Conservation (phyloP, 805 yeast species). For the Candida schatavii region DNA sequence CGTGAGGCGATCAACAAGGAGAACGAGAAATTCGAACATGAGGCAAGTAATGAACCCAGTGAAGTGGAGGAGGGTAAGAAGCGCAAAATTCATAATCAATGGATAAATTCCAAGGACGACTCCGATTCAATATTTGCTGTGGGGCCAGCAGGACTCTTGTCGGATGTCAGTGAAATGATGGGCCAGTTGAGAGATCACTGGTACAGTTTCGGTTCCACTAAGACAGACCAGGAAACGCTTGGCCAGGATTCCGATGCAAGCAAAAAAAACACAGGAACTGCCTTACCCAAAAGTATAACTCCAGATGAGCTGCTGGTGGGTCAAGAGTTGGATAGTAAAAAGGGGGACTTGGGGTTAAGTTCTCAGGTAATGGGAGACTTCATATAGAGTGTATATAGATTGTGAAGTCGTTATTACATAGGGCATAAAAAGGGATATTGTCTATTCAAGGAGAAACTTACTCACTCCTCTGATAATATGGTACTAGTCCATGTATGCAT, state of each 20-base stretch:
- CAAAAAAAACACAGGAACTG: no score
- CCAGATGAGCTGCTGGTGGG: slow-evolving; percentile 1
- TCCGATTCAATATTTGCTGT: slow-evolving; percentile 44
- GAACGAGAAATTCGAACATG: slow-evolving; percentile 31
- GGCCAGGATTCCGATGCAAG: no score
- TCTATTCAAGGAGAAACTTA: no score
- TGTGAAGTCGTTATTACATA: no score
- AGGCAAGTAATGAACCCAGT: slow-evolving; percentile 12
- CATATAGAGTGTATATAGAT: slow-evolving; percentile 6
- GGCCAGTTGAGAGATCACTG: slow-evolving; percentile 43
- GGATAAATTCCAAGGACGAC: slow-evolving; percentile 50
- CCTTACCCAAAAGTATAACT: background rate
- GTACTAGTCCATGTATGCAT: background rate
- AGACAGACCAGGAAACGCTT: slow-evolving; percentile 1
- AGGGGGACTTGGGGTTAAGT: slow-evolving; percentile 12
- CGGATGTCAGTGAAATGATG: slow-evolving; percentile 60
- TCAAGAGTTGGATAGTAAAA: slow-evolving; percentile 6
- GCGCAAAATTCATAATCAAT: slow-evolving; percentile 29
- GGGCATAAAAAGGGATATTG: no score
- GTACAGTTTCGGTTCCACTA: slow-evolving; percentile 11
- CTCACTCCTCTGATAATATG: no score
- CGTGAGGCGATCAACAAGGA: slow-evolving; percentile 36
- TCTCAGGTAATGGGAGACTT: slow-evolving; percentile 21
- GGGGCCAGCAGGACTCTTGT: slow-evolving; percentile 71
- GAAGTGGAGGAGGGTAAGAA: slow-evolving; percentile 11